Evolutionary conservation across 139 green algal genomes (phyloP).

Genomic region (Tetratostichococcus sp.): DNA sequence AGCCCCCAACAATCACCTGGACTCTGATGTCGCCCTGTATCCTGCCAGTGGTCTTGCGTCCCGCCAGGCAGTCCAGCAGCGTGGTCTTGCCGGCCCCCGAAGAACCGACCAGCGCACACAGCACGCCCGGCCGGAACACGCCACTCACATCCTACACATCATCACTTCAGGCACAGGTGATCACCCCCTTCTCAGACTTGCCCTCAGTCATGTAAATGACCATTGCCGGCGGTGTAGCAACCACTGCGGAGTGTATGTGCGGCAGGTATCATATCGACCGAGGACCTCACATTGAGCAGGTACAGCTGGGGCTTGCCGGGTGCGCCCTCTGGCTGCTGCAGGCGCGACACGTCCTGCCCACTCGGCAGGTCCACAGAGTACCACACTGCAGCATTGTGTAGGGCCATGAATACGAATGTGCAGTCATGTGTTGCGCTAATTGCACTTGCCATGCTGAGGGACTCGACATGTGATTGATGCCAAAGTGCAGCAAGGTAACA

Average conservation of each 20-base stretch:
- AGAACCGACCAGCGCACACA: slow-evolving; percentile 38
- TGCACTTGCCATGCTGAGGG: too few species aligned
- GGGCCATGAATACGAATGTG: too few species aligned
- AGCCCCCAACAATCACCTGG: too few species aligned
- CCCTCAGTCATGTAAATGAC: too few species aligned
- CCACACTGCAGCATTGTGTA: slow-evolving; percentile 6
- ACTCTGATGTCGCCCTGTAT: slow-evolving; percentile 28
- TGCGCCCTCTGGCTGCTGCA: background rate
- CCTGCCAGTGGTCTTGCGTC: slow-evolving; percentile 29
- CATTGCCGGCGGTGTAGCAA: too few species aligned
- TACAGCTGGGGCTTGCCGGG: background rate
- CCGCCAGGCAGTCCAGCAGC: slow-evolving; percentile 39
- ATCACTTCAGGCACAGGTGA: too few species aligned
- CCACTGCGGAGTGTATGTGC: too few species aligned
- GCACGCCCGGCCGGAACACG: slow-evolving; percentile 16
- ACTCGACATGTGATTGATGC: too few species aligned
- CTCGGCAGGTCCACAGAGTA: slow-evolving; percentile 20
- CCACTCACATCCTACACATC: background rate
- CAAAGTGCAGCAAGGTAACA: too few species aligned
- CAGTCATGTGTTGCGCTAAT: too few species aligned
- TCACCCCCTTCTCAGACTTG: too few species aligned
- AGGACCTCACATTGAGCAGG: slow-evolving; percentile 1
- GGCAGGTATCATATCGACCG: too few species aligned
- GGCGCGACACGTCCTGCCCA: background rate
- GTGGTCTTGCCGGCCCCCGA: slow-evolving; percentile 34